Evolutionary conservation across 495 filamentous ascomycete genomes (phyloP), one percentile per base, ranked within the genome.

Genomic region (Parachaetomium inaequale): DNA sequence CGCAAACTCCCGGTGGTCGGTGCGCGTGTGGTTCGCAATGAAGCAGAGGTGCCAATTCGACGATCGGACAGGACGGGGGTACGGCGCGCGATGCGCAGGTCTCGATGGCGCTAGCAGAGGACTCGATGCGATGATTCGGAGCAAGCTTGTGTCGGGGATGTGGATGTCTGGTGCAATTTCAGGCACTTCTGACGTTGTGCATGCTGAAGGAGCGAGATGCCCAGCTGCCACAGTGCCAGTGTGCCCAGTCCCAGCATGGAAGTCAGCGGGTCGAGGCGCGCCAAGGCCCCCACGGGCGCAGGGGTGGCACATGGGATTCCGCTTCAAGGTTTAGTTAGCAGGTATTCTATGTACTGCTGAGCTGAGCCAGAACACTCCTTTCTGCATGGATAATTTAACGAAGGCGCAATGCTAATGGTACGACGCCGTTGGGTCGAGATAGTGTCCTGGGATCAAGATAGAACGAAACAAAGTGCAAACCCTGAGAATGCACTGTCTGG

Each of bases 81-180:
- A 31, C 19, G 45, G 11, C 32, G 8, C 17, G 31, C 8, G n/a
- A 31, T 7, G 32, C 17, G 32, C 23, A 5, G 53, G n/a, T 59
- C 23, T 34, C 26, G 55, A 32, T 59, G 29, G 23, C 38, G 32
- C 31, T 26, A 21, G 51, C 8, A 36, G 21, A 17, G 8, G 34
- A 31, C 25, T 43, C 34, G 57, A 64, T 64, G 47, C 34, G 43
- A 56, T 43, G 57, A 40, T 42, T 10, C 32, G 51, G 11, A 43
- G 21, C 26, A 19, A 36, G 32, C 19, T 60, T 25, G 34, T 52
- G 42, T 49, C 23, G 58, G 46, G 45, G 21, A 2, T 5, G 32
- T 28, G 49, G 60, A 29, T 45, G 56, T 49, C 34, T 61, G 52
- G 57, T 55, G 59, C 43, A 62, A 66, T 59, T 62, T 59, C 63